phyloP scores from a whole-genome alignment of 805 yeast species.

The Ogataea polymorpha region DNA sequence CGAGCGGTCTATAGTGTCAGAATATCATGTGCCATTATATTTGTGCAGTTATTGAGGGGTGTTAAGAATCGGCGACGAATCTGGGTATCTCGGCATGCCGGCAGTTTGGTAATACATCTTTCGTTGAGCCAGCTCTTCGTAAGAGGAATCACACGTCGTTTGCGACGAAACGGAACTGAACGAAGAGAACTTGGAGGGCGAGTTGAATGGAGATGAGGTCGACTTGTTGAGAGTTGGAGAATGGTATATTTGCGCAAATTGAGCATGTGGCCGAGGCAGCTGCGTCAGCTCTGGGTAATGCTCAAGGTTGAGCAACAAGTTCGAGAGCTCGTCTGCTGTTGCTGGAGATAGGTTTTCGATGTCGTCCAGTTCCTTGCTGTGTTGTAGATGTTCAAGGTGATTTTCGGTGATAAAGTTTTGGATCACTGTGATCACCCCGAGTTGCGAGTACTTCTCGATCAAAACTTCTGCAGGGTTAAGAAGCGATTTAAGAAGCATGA shows the following conservation, averaged over 20 bases:
- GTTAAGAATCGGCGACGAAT: slow-evolving; percentile 25
- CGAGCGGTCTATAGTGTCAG: slow-evolving; percentile 6
- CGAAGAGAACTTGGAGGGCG: slow-evolving; percentile 34
- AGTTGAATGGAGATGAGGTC: slow-evolving; percentile 26
- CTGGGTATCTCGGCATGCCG: slow-evolving; percentile 19
- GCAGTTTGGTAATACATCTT: slow-evolving; percentile 13
- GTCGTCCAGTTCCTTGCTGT: slow-evolving; percentile 20
- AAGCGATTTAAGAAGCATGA: slow-evolving; percentile 43
- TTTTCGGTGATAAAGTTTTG: slow-evolving; percentile 30
- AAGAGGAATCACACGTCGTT: slow-evolving; percentile 29
- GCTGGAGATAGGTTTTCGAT: slow-evolving; percentile 13
- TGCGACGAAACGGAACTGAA: slow-evolving; percentile 32
- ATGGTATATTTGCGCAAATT: slow-evolving; percentile 16
- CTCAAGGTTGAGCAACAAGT: slow-evolving; percentile 17
- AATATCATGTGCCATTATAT: slow-evolving; percentile 9
- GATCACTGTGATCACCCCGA: slow-evolving; percentile 53
- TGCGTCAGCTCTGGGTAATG: slow-evolving; percentile 12
- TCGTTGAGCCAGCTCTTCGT: slow-evolving; percentile 21
- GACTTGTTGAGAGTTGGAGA: slow-evolving; percentile 24
- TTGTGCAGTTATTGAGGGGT: slow-evolving; percentile 15
- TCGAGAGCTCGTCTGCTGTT: slow-evolving; percentile 17
- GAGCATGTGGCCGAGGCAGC: slow-evolving; percentile 14
- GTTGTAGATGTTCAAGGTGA: slow-evolving; percentile 17
- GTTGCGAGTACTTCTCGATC: slow-evolving; percentile 45
- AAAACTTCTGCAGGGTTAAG: slow-evolving; percentile 49